A percentile compares a stretch with the other conserved stretches of the same genome.
Evolutionary conservation across 352 stramenopile species (phyloP).

Genomic region (Phytophthora cajani): DNA sequence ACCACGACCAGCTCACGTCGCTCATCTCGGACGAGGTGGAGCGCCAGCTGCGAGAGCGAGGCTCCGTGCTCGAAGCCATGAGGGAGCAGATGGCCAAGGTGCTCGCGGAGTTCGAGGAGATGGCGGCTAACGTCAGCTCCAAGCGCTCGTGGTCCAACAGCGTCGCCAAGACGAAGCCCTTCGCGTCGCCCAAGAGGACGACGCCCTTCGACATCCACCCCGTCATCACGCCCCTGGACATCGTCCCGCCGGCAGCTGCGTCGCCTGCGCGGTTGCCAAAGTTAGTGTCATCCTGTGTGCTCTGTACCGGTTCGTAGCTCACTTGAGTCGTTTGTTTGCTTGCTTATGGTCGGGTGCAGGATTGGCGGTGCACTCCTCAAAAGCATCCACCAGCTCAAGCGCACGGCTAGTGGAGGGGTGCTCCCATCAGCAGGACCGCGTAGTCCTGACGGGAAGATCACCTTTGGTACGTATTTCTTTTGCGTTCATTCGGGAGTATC

Average conservation of each 20-base stretch:
- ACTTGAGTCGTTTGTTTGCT: neutral
- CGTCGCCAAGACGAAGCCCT: slow-evolving; percentile 45
- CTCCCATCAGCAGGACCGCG: slow-evolving; percentile 37
- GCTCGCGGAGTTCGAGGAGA: slow-evolving; percentile 73
- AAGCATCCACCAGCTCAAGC: slow-evolving; percentile 52
- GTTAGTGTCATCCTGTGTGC: slow-evolving; percentile 31
- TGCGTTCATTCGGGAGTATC: neutral
- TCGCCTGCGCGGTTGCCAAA: slow-evolving; percentile 57
- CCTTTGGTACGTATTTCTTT: slow-evolving; percentile 50
- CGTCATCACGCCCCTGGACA: slow-evolving; percentile 40
- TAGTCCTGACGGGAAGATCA: slow-evolving; percentile 64
- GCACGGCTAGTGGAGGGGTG: slow-evolving; percentile 30
- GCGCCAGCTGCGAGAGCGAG: slow-evolving; percentile 57
- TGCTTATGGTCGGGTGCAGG: slow-evolving; percentile 7
- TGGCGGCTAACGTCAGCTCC: slow-evolving; percentile 55
- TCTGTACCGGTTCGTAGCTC: neutral
- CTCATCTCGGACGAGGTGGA: slow-evolving; percentile 73
- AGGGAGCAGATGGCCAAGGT: slow-evolving; percentile 76
- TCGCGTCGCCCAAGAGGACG: slow-evolving; percentile 21
- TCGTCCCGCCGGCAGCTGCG: slow-evolving; percentile 15
- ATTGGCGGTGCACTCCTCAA: slow-evolving; percentile 42
- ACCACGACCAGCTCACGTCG: slow-evolving; percentile 55
- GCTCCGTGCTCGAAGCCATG: slow-evolving; percentile 61
- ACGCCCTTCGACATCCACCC: slow-evolving; percentile 35
- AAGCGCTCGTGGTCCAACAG: slow-evolving; percentile 80